Percentiles rank a stretch among this genome's conserved stretches.
Evolutionary conservation across 768 basidiomycete species (phyloP).

Genomic region (Sarcodon sp.): DNA sequence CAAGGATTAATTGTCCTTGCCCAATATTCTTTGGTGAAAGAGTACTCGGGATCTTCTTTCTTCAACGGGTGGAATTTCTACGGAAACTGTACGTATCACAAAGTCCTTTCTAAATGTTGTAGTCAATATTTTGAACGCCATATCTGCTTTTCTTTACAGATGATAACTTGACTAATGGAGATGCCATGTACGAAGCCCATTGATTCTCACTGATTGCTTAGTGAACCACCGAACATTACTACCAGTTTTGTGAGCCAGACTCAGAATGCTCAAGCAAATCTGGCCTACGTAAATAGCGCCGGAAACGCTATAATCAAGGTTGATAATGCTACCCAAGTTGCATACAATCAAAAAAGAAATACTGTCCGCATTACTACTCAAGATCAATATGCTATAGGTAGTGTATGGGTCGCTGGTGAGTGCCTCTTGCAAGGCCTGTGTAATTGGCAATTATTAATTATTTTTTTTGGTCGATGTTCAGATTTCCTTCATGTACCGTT

Average conservation of each 20-base stretch:
- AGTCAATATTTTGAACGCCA: slow-evolving; percentile 3
- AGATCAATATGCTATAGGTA: slow-evolving; percentile 43
- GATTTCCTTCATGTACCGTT: background rate
- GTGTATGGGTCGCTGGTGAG: slow-evolving; percentile 37
- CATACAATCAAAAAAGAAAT: slow-evolving; percentile 44
- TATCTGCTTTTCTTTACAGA: slow-evolving; percentile 19
- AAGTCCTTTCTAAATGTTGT: background rate
- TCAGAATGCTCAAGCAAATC: slow-evolving; percentile 30
- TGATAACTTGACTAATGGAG: slow-evolving; percentile 62
- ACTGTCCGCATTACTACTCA: slow-evolving; percentile 50
- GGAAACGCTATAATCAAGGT: slow-evolving; percentile 69
- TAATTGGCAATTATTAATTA: no score
- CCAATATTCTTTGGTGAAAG: slow-evolving; percentile 19
- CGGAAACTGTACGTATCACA: slow-evolving; percentile 12
- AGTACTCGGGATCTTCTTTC: slow-evolving; percentile 25
- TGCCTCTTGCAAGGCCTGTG: background rate
- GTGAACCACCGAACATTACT: background rate
- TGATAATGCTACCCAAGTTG: slow-evolving; percentile 50
- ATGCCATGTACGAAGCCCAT: slow-evolving; percentile 29
- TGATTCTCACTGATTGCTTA: background rate
- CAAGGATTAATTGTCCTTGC: no score
- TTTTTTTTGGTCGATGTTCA: background rate
- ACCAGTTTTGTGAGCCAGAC: slow-evolving; percentile 32
- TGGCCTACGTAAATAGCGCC: slow-evolving; percentile 53
- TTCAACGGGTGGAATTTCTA: slow-evolving; percentile 33